Percentiles rank a stretch among this genome's conserved stretches.
phyloP scores from a whole-genome alignment of 805 yeast genomes.

The Zygosaccharomyces siamensis region DNA sequence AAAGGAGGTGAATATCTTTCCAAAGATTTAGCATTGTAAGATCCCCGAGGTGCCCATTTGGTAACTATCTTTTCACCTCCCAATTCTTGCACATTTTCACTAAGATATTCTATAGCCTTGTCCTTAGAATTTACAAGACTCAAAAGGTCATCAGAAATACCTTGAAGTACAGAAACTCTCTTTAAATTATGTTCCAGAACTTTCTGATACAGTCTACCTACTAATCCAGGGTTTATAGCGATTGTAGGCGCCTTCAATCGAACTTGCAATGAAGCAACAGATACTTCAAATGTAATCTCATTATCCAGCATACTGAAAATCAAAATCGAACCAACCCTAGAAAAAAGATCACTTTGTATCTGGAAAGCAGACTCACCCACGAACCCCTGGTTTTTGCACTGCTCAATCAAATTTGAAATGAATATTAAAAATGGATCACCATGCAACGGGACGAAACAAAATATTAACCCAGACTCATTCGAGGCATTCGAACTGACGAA shows the following conservation, averaged over 20 bases:
- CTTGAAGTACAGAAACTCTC: constrained; percentile 3
- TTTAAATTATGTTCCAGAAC: constrained; percentile 6
- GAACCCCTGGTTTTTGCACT: constrained; percentile 20
- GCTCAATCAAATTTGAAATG: constrained; percentile 8
- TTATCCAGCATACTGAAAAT: constrained; percentile 1
- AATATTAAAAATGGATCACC: constrained; percentile 9
- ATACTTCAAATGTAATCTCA: constrained; percentile 2
- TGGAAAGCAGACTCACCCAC: constrained; percentile 9
- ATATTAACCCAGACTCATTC: background rate
- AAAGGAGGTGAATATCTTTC: constrained; percentile 15
- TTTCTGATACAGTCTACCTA: constrained; percentile 4
- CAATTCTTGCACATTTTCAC: constrained; percentile 27
- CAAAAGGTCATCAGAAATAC: constrained; percentile 9
- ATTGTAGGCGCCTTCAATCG: constrained; percentile 1
- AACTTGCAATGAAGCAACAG: constrained; percentile 8
- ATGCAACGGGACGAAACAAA: constrained; percentile 10
- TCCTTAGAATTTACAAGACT: constrained; percentile 30
- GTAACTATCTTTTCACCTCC: constrained; percentile 22
- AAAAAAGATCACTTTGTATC: constrained; percentile 5
- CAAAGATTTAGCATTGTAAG: constrained; percentile 24
- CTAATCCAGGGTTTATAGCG: background rate
- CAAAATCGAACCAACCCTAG: background rate
- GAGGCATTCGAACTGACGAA: constrained; percentile 5
- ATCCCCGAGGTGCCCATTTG: constrained; percentile 35
- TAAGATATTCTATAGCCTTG: constrained; percentile 29